phyloP scores from a whole-genome alignment of 192 early-diverging fungal species.

The Umbelopsis sp. region DNA sequence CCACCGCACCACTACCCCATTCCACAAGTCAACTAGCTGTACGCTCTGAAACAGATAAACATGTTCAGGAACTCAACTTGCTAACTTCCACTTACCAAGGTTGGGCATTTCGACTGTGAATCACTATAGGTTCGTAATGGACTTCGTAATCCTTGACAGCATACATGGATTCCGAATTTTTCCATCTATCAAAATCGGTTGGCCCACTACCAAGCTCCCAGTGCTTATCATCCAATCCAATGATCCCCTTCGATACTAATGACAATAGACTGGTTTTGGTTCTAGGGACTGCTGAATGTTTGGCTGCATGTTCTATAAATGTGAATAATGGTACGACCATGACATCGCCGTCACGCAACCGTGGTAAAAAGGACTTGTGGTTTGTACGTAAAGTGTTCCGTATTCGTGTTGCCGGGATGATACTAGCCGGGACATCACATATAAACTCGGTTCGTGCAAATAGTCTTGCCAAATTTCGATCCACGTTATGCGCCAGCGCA shows the following conservation, averaged over 20 bases:
- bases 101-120: constrained; percentile 47
- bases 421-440: constrained; percentile 41
- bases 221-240: constrained; percentile 51
- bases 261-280: constrained; percentile 40
- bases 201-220: constrained; percentile 56
- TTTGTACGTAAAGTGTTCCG: constrained; percentile 38
- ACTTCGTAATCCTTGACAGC: constrained; percentile 56
- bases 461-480: constrained; percentile 56
- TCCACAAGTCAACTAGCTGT: too few species aligned
- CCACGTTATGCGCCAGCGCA: constrained; percentile 45
- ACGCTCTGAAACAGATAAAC: too few species aligned
- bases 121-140: constrained; percentile 58
- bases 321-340: constrained; percentile 55
- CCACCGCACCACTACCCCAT: too few species aligned
- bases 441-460: constrained; percentile 55
- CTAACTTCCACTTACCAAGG: constrained; percentile 33
- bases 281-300: constrained; percentile 25
- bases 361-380: constrained; percentile 36
- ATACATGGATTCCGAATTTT: constrained; percentile 38
- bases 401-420: constrained; percentile 40
- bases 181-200: constrained; percentile 50
- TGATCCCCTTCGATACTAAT: constrained; percentile 28
- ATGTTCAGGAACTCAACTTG: too few species aligned
- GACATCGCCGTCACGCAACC: constrained; percentile 48
- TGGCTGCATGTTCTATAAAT: constrained; percentile 26